Conservation (phyloP, 495 filamentous ascomycete genomes). For the Darksidea phi region DNA sequence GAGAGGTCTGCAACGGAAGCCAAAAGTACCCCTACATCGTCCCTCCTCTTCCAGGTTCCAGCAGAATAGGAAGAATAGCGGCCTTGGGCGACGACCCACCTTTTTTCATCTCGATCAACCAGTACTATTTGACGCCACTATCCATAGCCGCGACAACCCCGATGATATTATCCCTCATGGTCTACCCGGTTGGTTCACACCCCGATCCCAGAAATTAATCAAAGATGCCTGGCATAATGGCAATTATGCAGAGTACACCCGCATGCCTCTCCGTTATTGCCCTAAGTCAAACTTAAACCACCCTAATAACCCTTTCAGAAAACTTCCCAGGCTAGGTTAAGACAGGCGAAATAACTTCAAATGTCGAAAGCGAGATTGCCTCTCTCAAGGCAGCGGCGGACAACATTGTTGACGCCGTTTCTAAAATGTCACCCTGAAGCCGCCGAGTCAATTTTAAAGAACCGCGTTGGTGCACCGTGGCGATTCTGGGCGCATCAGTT, state of each 20-base stretch:
- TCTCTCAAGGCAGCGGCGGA: not conserved
- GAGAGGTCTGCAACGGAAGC: not conserved
- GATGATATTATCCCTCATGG: constrained; percentile 42
- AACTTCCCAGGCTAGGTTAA: not conserved
- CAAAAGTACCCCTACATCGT: constrained; percentile 36
- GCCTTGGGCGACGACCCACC: constrained; percentile 48
- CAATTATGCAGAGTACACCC: constrained; percentile 48
- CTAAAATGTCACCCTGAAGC: constrained; percentile 7
- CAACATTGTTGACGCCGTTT: constrained; percentile 1
- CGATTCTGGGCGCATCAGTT: constrained; percentile 24
- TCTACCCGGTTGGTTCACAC: constrained; percentile 32
- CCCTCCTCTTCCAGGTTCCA: constrained; percentile 31
- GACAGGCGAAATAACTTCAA: constrained; percentile 1
- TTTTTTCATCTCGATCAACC: constrained; percentile 46
- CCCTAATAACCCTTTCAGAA: constrained; percentile 25
- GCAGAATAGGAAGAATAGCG: constrained; percentile 49
- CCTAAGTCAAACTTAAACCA: constrained; percentile 30
- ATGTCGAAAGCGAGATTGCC: not conserved
- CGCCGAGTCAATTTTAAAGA: not conserved
- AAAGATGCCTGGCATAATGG: constrained; percentile 50
- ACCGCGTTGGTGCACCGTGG: not conserved
- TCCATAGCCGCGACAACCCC: constrained; percentile 50
- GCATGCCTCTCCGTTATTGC: constrained; percentile 45
- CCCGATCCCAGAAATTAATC: constrained; percentile 40
- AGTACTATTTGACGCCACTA: constrained; percentile 47